Evolutionary conservation across 2,329 filamentous ascomycete genomes (phyloP).

Genomic region (Triangularia setosa): DNA sequence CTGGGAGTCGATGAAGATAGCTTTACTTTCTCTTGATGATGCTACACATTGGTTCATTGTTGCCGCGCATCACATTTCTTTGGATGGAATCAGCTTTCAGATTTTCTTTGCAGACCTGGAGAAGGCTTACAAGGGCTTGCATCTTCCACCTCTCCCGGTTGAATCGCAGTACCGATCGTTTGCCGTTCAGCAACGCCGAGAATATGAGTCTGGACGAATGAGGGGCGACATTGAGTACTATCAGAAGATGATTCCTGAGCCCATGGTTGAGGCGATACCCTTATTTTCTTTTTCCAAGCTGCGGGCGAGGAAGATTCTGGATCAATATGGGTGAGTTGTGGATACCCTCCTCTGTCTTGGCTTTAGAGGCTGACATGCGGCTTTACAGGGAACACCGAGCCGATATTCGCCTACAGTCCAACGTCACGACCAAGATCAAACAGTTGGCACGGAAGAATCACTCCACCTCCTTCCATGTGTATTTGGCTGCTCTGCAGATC

Average conservation of each 20-base stretch:
- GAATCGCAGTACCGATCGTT: conserved; percentile 35
- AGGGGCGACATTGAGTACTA: conserved; percentile 23
- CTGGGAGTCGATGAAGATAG: background rate
- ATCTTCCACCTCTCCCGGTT: conserved; percentile 16
- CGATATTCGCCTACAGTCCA: too few species aligned
- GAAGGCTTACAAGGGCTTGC: conserved; percentile 36
- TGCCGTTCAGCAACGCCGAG: conserved; percentile 30
- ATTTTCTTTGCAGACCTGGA: conserved; percentile 43
- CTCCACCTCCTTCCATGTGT: too few species aligned
- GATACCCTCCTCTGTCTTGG: too few species aligned
- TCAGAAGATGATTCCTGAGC: conserved; percentile 3
- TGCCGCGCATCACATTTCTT: conserved; percentile 29
- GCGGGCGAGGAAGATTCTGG: background rate
- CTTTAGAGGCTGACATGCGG: too few species aligned
- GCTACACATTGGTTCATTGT: background rate
- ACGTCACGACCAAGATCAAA: too few species aligned
- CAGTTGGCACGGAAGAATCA: too few species aligned
- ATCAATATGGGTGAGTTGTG: background rate
- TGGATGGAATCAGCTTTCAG: conserved; percentile 45
- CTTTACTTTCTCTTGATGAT: background rate
- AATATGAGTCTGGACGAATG: conserved; percentile 22
- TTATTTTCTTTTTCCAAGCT: conserved; percentile 4
- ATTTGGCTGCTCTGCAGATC: too few species aligned
- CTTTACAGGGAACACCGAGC: too few species aligned
- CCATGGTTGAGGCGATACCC: background rate